phyloP scores from a whole-genome alignment of 2,329 filamentous ascomycete species.

The Penicillium hesseltinei region DNA sequence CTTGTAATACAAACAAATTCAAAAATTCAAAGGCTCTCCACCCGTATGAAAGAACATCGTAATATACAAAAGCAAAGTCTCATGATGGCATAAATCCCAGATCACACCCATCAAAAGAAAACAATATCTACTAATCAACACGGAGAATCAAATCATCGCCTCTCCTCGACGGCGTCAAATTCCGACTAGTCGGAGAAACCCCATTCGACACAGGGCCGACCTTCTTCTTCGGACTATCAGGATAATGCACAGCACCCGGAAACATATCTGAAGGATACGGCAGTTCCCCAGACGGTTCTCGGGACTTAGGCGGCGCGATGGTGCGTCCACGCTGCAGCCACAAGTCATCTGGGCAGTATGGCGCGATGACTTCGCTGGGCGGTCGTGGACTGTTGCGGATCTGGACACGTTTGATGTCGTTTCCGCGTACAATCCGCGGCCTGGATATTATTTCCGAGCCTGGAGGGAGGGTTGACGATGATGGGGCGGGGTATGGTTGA shows the following conservation, averaged over 20 bases:
- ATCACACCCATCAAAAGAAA: not conserved
- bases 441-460: conserved; percentile 32
- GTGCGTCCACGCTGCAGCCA: conserved; percentile 24
- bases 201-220: conserved; percentile 9
- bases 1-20: not conserved
- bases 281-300: conserved; percentile 1
- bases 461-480: conserved; percentile 21
- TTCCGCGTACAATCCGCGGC: conserved; percentile 32
- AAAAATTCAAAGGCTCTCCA: not conserved
- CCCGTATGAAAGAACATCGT: not conserved
- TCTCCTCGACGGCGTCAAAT: conserved; percentile 32
- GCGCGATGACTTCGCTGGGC: conserved; percentile 22
- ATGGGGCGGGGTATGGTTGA: conserved; percentile 16
- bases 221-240: conserved; percentile 24
- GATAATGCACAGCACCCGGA: conserved; percentile 16
- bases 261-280: conserved; percentile 23
- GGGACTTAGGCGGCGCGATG: not conserved
- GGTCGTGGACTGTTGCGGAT: conserved; percentile 31
- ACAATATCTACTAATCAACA: conserved; percentile 25
- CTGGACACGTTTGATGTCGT: conserved; percentile 35
- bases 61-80: not conserved
- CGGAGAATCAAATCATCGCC: conserved; percentile 34
- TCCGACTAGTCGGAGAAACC: conserved; percentile 24
- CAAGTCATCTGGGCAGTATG: conserved; percentile 32
- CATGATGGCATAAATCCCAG: not conserved